phyloP scores from a whole-genome alignment of 2,329 filamentous ascomycete genomes.

The Penicillium sumatraense region DNA sequence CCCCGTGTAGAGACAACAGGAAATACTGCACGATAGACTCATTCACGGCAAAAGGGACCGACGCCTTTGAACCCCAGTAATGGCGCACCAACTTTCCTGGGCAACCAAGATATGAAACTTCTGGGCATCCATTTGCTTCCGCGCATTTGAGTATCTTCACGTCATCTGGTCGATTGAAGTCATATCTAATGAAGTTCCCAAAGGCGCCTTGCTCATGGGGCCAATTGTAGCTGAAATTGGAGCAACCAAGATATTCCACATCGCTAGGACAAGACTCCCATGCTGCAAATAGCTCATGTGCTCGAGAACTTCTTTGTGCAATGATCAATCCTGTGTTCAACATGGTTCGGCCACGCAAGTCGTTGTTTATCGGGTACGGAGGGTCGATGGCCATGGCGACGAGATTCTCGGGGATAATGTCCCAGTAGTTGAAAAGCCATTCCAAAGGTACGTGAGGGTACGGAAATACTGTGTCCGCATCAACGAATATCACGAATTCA shows the following conservation, averaged over 20 bases:
- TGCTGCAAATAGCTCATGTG: slow-evolving; percentile 19
- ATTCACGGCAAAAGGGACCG: slow-evolving; percentile 8
- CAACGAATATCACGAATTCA: slow-evolving; percentile 51
- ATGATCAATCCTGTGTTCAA: slow-evolving; percentile 53
- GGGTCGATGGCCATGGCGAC: slow-evolving; percentile 55
- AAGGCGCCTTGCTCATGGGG: slow-evolving; percentile 25
- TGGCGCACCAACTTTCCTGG: slow-evolving; percentile 20
- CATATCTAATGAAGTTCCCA: slow-evolving; percentile 21
- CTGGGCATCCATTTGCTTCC: slow-evolving; percentile 25
- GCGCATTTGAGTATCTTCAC: slow-evolving; percentile 17
- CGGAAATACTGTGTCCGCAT: slow-evolving; percentile 50
- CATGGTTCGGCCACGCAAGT: slow-evolving; percentile 39
- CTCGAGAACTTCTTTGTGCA: slow-evolving; percentile 35
- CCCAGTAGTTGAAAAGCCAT: slow-evolving; percentile 56
- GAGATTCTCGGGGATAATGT: slow-evolving; percentile 45
- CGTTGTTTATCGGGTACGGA: slow-evolving; percentile 43
- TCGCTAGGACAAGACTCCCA: slow-evolving; percentile 21
- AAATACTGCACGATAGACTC: slow-evolving; percentile 18
- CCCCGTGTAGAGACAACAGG: slow-evolving; percentile 15
- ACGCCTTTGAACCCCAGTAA: slow-evolving; percentile 20
- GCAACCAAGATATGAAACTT: slow-evolving; percentile 14
- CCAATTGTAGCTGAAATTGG: slow-evolving; percentile 16
- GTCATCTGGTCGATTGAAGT: slow-evolving; percentile 20
- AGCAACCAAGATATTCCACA: slow-evolving; percentile 14
- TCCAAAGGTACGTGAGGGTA: slow-evolving; percentile 52